phyloP scores from a whole-genome alignment of 306 rosid genomes.

The Cucumis melo region DNA sequence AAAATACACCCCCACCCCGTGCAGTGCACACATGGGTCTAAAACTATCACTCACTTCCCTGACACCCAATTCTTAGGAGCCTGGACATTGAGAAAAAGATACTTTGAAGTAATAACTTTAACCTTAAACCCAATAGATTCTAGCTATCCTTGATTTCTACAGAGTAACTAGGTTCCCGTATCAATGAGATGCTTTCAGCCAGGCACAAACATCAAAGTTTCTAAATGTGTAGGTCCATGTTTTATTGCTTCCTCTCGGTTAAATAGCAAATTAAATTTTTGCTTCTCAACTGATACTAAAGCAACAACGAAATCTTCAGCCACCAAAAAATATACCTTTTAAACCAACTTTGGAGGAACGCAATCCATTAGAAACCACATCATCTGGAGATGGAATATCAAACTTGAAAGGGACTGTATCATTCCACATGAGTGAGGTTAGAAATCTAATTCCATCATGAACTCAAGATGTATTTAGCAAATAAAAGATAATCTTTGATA shows the following conservation, averaged over 20 bases:
- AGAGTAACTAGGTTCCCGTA: background rate
- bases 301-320: slow-evolving; percentile 2
- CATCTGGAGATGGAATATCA: slow-evolving; percentile 90
- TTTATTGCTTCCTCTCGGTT: background rate
- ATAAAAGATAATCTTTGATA: background rate
- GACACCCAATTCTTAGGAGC: background rate
- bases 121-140: background rate
- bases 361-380: slow-evolving; percentile 52
- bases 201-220: background rate
- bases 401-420: slow-evolving; percentile 79
- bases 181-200: background rate
- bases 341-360: slow-evolving; percentile 54
- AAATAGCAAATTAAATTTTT: background rate
- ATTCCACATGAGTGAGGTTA: slow-evolving; percentile 18
- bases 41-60: background rate
- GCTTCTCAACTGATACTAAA: slow-evolving; percentile 4
- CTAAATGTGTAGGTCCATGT: background rate
- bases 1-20: background rate
- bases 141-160: background rate
- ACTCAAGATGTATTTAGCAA: background rate
- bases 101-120: background rate
- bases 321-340: slow-evolving; percentile 44
- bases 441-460: slow-evolving; percentile 5
- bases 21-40: background rate
- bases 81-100: background rate